phyloP scores from a whole-genome alignment of 805 yeast genomes.

The Nakazawaea molendinolei region DNA sequence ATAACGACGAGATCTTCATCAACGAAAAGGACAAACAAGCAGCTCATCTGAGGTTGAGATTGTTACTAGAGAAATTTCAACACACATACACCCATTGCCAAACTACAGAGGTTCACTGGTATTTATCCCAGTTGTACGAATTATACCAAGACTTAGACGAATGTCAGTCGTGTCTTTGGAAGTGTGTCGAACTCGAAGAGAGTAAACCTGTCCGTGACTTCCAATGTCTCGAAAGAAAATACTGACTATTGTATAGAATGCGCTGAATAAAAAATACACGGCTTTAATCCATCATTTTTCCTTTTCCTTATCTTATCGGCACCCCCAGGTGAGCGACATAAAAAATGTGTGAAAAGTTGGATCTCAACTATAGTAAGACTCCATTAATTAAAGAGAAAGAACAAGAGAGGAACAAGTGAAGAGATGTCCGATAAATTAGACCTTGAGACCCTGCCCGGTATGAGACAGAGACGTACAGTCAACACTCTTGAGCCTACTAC shows the following conservation, averaged over 20 bases:
- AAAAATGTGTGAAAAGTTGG: neutral
- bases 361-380: neutral
- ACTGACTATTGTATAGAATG: too few species aligned
- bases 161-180: conserved; percentile 49
- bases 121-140: conserved; percentile 58
- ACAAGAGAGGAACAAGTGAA: neutral
- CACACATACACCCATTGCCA: conserved; percentile 35
- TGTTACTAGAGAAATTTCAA: conserved; percentile 32
- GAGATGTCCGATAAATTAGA: conserved; percentile 1
- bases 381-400: neutral
- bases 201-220: conserved; percentile 42
- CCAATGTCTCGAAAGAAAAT: conserved; percentile 6
- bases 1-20: conserved; percentile 30
- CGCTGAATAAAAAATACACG: too few species aligned
- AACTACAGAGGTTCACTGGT: conserved; percentile 61
- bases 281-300: too few species aligned
- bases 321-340: too few species aligned
- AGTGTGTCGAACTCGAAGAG: conserved; percentile 59
- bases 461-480: conserved; percentile 5
- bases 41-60: conserved; percentile 51
- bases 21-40: conserved; percentile 52
- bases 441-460: neutral
- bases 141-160: conserved; percentile 41
- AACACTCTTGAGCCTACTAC: neutral
- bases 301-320: conserved; percentile 1